Evolutionary conservation across 2,329 filamentous ascomycete species (phyloP).

Genomic region (Thermochaetoides dissita): DNA sequence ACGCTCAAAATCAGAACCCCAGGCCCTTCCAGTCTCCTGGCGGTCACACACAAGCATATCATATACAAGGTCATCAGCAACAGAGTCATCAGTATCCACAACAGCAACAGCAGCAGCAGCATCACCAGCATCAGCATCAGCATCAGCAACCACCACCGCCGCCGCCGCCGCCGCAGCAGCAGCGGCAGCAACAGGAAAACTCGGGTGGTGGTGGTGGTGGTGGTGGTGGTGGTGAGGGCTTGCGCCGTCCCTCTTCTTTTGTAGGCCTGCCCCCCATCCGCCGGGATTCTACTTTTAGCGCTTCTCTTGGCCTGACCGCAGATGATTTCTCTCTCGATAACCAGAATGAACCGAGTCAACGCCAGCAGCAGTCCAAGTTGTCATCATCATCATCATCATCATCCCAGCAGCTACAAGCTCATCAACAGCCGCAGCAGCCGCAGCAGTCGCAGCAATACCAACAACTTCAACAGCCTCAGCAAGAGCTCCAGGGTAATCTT

Average conservation of each 20-base stretch:
- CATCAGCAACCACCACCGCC: conserved; percentile 15
- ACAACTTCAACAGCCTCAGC: conserved; percentile 1
- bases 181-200: conserved; percentile 13
- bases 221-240: conserved; percentile 14
- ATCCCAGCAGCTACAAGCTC: conserved; percentile 4
- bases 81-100: not conserved
- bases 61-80: not conserved
- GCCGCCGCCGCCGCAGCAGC: conserved; percentile 9
- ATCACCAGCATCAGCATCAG: conserved; percentile 9
- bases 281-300: conserved; percentile 41
- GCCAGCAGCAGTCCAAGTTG: conserved; percentile 4
- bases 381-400: conserved; percentile 1
- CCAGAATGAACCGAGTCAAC: not conserved
- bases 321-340: conserved; percentile 8
- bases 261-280: conserved; percentile 44
- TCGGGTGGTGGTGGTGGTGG: conserved; percentile 13
- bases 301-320: conserved; percentile 22
- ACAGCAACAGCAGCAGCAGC: conserved; percentile 10
- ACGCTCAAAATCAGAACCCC: conserved; percentile 12
- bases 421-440: not conserved
- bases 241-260: conserved; percentile 36
- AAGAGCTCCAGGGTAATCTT: not conserved
- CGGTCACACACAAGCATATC: conserved; percentile 10
- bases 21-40: conserved; percentile 9
- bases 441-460: conserved; percentile 1